A percentile compares a stretch with the other conserved stretches of the same genome.
These are phyloP conservation scores for Aspergillus persii DNA, from an alignment of 2,329 filamentous ascomycete species.

Conservation along the genomic window DNA sequence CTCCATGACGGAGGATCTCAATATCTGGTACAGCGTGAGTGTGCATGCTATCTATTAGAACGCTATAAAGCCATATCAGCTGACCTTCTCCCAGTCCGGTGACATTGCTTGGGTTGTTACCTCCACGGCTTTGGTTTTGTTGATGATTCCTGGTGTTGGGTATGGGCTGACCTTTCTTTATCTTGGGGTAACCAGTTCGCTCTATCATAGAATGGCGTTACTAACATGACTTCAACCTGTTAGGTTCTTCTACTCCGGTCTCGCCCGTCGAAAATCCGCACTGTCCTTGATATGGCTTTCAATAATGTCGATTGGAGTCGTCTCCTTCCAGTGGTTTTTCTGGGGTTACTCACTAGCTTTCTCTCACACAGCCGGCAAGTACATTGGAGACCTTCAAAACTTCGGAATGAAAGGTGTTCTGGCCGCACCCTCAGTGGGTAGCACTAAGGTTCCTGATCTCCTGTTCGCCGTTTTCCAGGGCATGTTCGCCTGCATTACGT, in stretches of 20 bases:
- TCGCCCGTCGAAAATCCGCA: conserved; percentile 84
- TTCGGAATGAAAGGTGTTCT: conserved; percentile 77
- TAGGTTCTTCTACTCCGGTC: conserved; percentile 89
- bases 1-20: conserved; percentile 68
- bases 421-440: conserved; percentile 71
- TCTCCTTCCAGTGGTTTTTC: conserved; percentile 93
- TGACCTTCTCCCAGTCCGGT: conserved; percentile 57
- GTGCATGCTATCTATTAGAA: conserved; percentile 4
- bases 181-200: not conserved
- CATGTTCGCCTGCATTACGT: conserved; percentile 73
- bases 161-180: conserved; percentile 29
- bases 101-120: conserved; percentile 80
- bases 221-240: conserved; percentile 7
- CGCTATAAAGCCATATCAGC: not conserved
- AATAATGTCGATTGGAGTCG: conserved; percentile 74
- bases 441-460: conserved; percentile 71
- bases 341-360: conserved; percentile 86
- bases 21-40: conserved; percentile 70
- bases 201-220: not conserved
- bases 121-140: conserved; percentile 73
- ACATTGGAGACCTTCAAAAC: conserved; percentile 75
- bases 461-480: conserved; percentile 73
- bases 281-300: conserved; percentile 82
- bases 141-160: conserved; percentile 91
- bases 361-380: conserved; percentile 72